These are phyloP conservation scores for Taiozyma sp. DNA, from an alignment of 1,139 yeast genomes.

Conservation along the genomic window DNA sequence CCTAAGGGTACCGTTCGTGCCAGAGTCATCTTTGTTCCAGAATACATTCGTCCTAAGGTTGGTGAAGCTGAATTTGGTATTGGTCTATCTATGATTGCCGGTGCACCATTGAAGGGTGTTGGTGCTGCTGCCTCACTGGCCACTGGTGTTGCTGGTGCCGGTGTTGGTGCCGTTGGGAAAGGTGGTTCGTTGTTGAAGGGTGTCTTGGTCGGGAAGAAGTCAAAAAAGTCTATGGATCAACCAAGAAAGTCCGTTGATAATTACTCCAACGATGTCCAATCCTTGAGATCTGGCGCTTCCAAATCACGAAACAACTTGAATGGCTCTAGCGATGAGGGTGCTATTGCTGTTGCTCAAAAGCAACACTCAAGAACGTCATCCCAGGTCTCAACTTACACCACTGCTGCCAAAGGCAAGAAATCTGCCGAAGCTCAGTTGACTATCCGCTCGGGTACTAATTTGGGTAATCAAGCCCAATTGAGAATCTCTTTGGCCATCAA, in stretches of 20 bases:
- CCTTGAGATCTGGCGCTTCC: slow-evolving; percentile 14
- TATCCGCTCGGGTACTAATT: slow-evolving; percentile 35
- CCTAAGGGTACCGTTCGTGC: slow-evolving; percentile 59
- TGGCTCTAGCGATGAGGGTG: slow-evolving; percentile 1
- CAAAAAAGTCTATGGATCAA: slow-evolving; percentile 17
- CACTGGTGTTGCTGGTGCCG: slow-evolving; percentile 38
- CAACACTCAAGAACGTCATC: slow-evolving; percentile 16
- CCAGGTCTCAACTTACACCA: slow-evolving; percentile 14
- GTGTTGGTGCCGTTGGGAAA: slow-evolving; percentile 31
- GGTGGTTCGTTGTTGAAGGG: slow-evolving; percentile 33
- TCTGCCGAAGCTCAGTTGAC: slow-evolving; percentile 42
- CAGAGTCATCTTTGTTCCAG: slow-evolving; percentile 56
- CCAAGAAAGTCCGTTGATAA: slow-evolving; percentile 10
- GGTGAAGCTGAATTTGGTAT: slow-evolving; percentile 39
- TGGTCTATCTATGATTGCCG: slow-evolving; percentile 37
- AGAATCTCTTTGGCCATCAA: slow-evolving; percentile 48
- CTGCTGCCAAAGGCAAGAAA: slow-evolving; percentile 14
- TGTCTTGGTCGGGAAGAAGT: slow-evolving; percentile 34
- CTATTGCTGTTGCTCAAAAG: slow-evolving; percentile 8
- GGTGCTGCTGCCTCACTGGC: slow-evolving; percentile 35
- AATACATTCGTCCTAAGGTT: slow-evolving; percentile 59
- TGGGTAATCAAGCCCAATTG: slow-evolving; percentile 40
- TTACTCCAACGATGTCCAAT: slow-evolving; percentile 12
- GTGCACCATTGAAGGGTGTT: slow-evolving; percentile 45
- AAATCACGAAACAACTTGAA: neutral